Percentiles rank a stretch among this genome's conserved stretches.
These are phyloP conservation scores for Lathyrus oleraceus DNA, from an alignment of 306 rosid genomes.

Conservation along the genomic window DNA sequence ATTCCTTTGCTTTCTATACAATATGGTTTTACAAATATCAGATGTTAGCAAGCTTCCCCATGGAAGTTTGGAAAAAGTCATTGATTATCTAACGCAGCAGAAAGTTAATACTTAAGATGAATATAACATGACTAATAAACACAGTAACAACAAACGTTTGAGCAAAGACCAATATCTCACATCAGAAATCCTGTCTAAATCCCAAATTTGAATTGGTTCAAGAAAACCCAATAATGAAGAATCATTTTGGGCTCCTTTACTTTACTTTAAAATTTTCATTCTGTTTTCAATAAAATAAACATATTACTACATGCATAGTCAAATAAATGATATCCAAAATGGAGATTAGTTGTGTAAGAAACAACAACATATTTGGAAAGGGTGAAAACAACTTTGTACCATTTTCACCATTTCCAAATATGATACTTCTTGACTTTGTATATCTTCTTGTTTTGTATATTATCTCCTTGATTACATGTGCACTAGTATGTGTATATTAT, in stretches of 20 bases:
- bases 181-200: slow-evolving; percentile 12
- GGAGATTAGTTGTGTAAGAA: no score
- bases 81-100: not conserved
- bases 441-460: no score
- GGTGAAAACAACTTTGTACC: no score
- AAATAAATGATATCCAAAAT: no score
- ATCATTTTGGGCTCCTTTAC: not conserved
- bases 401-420: no score
- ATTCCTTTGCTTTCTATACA: not conserved
- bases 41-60: not conserved
- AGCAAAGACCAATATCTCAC: not conserved
- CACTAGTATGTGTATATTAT: no score
- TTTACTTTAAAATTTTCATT: no score
- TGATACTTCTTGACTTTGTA: no score
- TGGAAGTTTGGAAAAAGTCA: not conserved
- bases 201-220: not conserved
- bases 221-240: not conserved
- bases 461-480: no score
- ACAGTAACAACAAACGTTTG: not conserved
- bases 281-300: no score
- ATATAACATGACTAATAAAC: not conserved
- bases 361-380: no score
- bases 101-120: slow-evolving; percentile 21
- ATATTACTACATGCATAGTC: no score
- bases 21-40: slow-evolving; percentile 16